Evolutionary conservation across 139 green algal genomes (phyloP), one percentile per base, ranked within the genome.

Genomic region (Picochlorum sp.): DNA sequence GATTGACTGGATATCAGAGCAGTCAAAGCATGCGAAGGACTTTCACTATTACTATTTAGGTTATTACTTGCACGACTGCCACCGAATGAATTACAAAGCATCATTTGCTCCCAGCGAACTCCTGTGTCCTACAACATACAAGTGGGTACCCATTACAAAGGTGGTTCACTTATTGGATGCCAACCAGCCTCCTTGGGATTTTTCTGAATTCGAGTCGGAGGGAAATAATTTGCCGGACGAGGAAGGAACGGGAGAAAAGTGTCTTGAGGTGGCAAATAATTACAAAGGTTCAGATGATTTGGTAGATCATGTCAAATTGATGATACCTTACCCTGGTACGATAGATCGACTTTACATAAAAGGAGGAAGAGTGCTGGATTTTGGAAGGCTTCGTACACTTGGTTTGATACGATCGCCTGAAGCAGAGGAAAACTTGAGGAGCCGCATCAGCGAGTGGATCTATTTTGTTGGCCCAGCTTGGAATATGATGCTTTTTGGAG

Each of bases 51-150:
- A 96, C 78, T 96, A 97, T 74, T 83, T 96, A 56, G 92, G 91
- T 34, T 97, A 84, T 74, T 98, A 97, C 86, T 92, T 98, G 45
- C 87, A 95, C 76, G 86, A 61, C 50, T 98, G 92, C 82, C 78
- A 80, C 49, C 94, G 96, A 78, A 97, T 97, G 90, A 71, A 69
- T 24, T 85, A 85, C 71, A 92, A 92, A 72, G 90, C 83, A 4
- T 86, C 92, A 31, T 98, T 90, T 70, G 45, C 60, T 18, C 92
- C 92, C 9, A 83, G 76, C 4, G 85, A 98, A 45, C 81, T 98
- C 61, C 81, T 98, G 41, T 98, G 92, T 69, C 87, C 83, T 14
- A 30, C 72, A 21, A 65, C 24, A 34, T 70, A 84, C 60, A 49
- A 37, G 59, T 91, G 80, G 85, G 71, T 90, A 21, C 73, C 78